Evolutionary conservation across 495 filamentous ascomycete species (phyloP).

Genomic region (Ramalina intermedia): DNA sequence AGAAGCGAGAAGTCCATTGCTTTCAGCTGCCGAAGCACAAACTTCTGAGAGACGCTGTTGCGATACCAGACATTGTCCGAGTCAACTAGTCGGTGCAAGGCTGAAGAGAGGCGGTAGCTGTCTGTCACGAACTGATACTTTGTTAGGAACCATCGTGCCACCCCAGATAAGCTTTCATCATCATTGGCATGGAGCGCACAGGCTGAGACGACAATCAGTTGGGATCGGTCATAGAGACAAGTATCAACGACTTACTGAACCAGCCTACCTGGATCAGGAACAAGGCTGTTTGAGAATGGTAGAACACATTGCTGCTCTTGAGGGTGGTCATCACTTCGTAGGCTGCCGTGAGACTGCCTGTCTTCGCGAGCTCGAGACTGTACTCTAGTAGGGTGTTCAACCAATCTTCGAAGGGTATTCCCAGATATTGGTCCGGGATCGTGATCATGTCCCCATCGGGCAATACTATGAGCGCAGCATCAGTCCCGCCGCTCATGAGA

Average conservation of each 20-base stretch:
- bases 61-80: constrained; percentile 35
- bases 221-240: not conserved
- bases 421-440: constrained; percentile 54
- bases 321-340: constrained; percentile 66
- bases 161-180: constrained; percentile 51
- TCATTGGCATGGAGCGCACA: constrained; percentile 73
- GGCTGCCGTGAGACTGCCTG: constrained; percentile 42
- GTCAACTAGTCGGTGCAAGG: constrained; percentile 49
- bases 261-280: constrained; percentile 69
- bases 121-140: constrained; percentile 74
- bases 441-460: constrained; percentile 9
- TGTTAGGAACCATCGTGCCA: constrained; percentile 73
- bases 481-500: not conserved
- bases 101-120: constrained; percentile 66
- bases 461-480: not conserved
- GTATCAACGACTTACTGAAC: constrained; percentile 40
- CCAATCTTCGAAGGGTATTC: constrained; percentile 69
- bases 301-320: constrained; percentile 65
- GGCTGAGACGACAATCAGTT: constrained; percentile 29
- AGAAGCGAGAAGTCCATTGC: constrained; percentile 58
- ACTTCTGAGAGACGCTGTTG: constrained; percentile 60
- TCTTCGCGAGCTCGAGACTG: constrained; percentile 53
- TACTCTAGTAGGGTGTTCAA: constrained; percentile 84
- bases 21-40: constrained; percentile 78
- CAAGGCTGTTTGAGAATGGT: constrained; percentile 44